phyloP scores from a whole-genome alignment of 169 alveolate species.

The Miamiensis avidus region DNA sequence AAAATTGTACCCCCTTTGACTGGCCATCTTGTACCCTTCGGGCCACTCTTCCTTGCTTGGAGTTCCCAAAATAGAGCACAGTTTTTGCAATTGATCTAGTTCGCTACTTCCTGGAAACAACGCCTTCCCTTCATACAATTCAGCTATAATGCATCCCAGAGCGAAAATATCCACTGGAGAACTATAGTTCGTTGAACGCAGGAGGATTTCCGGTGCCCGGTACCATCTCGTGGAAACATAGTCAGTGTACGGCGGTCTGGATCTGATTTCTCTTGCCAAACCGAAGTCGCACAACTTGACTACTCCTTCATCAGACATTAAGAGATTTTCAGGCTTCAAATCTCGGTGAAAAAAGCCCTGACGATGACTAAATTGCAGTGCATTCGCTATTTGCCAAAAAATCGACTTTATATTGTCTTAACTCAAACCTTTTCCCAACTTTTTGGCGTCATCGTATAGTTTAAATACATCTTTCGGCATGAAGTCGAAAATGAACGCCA shows the following conservation, averaged over 20 bases:
- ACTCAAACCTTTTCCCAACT: conserved; percentile 51
- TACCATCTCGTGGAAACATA: conserved; percentile 83
- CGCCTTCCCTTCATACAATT: conserved; percentile 82
- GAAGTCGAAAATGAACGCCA: conserved; percentile 84
- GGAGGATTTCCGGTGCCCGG: conserved; percentile 88
- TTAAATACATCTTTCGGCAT: conserved; percentile 80
- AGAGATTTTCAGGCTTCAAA: conserved; percentile 83
- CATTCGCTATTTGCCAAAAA: conserved; percentile 72
- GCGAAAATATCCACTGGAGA: conserved; percentile 89
- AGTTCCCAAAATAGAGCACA: conserved; percentile 86
- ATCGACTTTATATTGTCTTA: conserved; percentile 61
- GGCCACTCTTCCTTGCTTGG: conserved; percentile 79
- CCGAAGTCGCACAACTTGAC: conserved; percentile 88
- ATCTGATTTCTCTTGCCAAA: conserved; percentile 81
- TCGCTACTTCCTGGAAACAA: conserved; percentile 86
- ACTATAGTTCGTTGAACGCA: conserved; percentile 80
- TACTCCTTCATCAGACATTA: conserved; percentile 52
- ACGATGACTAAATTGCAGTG: conserved; percentile 79
- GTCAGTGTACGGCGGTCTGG: conserved; percentile 86
- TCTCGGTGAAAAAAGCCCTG: conserved; percentile 86
- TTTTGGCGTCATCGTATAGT: conserved; percentile 68
- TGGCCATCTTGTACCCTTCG: conserved; percentile 66
- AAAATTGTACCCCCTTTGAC: conserved; percentile 63
- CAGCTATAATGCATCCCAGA: conserved; percentile 89
- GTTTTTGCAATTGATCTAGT: conserved; percentile 78